Conservation (phyloP, 2,329 filamentous ascomycete species). For the Amphichorda felina region DNA sequence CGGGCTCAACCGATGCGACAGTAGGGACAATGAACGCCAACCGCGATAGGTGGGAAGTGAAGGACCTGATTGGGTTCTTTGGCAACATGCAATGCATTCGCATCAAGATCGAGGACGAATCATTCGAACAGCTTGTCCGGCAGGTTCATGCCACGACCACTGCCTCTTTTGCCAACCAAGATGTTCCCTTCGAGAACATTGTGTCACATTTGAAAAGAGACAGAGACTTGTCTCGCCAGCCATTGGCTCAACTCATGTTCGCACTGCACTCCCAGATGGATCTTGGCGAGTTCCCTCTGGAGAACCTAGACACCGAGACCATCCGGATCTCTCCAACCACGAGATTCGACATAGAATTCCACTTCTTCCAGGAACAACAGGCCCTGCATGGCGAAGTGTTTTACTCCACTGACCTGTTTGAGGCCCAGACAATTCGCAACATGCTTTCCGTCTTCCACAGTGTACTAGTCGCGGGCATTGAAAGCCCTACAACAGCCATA, state of each 20-base stretch:
- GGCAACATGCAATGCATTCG: conserved; percentile 9
- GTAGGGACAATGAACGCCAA: conserved; percentile 7
- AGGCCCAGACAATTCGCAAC: conserved; percentile 8
- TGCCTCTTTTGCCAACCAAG: conserved; percentile 9
- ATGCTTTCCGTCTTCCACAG: conserved; percentile 7
- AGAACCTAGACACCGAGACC: conserved; percentile 7
- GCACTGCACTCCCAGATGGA: conserved; percentile 10
- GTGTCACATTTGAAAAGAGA: conserved; percentile 2
- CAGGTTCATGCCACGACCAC: conserved; percentile 6
- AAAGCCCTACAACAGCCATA: conserved; percentile 1
- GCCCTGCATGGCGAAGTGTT: conserved; percentile 6
- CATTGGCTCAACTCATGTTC: conserved; percentile 9
- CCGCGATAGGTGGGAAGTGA: conserved; percentile 5
- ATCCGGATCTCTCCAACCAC: conserved; percentile 3
- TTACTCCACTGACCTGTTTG: conserved; percentile 11
- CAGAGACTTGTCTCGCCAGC: conserved; percentile 8
- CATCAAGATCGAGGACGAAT: conserved; percentile 1
- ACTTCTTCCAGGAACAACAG: conserved; percentile 9
- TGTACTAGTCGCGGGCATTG: conserved; percentile 7
- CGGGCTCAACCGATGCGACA: conserved; percentile 5
- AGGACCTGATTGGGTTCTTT: conserved; percentile 9
- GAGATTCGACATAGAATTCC: conserved; percentile 12
- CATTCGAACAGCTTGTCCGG: conserved; percentile 8
- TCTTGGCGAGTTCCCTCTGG: conserved; percentile 7
- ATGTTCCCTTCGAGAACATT: conserved; percentile 10